Evolutionary conservation across 1,139 yeast genomes (phyloP).

Genomic region (Candida glucosophila): DNA sequence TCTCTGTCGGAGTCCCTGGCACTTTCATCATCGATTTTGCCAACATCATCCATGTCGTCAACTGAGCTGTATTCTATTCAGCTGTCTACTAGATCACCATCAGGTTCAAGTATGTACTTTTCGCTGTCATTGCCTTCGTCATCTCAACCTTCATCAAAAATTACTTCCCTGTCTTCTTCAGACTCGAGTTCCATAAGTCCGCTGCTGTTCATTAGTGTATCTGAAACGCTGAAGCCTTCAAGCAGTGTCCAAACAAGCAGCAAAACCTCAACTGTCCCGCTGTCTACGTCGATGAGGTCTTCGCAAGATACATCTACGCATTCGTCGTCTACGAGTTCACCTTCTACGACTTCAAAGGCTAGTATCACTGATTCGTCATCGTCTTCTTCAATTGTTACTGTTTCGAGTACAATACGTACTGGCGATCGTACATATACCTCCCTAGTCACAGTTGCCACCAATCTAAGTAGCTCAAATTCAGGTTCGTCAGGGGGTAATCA

Average conservation of each 20-base stretch:
- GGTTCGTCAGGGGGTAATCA: constrained; percentile 9
- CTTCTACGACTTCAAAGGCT: too few relatives aligned
- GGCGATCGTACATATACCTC: constrained; percentile 38
- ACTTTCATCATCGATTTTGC: constrained; percentile 3
- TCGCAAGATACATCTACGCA: too few relatives aligned
- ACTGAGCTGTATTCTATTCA: constrained; percentile 1
- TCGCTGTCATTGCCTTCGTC: background rate
- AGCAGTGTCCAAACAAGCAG: constrained; percentile 3
- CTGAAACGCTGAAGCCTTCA: constrained; percentile 2
- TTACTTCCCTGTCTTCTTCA: constrained; percentile 1
- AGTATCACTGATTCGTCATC: constrained; percentile 2
- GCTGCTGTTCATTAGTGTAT: constrained; percentile 3
- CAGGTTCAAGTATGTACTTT: background rate
- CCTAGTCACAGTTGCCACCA: constrained; percentile 31
- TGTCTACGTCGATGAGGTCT: too few relatives aligned
- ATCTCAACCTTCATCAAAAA: background rate
- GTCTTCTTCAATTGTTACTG: constrained; percentile 8
- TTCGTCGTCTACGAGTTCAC: too few relatives aligned
- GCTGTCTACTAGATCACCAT: constrained; percentile 3
- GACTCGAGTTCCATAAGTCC: constrained; percentile 4
- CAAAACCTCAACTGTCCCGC: too few relatives aligned
- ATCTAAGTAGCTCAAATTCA: constrained; percentile 9
- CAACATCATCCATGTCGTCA: constrained; percentile 4
- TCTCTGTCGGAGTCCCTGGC: constrained; percentile 2
- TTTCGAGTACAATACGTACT: constrained; percentile 18